Evolutionary conservation across 805 yeast species (phyloP).

Genomic region (Candida broadrunensis): DNA sequence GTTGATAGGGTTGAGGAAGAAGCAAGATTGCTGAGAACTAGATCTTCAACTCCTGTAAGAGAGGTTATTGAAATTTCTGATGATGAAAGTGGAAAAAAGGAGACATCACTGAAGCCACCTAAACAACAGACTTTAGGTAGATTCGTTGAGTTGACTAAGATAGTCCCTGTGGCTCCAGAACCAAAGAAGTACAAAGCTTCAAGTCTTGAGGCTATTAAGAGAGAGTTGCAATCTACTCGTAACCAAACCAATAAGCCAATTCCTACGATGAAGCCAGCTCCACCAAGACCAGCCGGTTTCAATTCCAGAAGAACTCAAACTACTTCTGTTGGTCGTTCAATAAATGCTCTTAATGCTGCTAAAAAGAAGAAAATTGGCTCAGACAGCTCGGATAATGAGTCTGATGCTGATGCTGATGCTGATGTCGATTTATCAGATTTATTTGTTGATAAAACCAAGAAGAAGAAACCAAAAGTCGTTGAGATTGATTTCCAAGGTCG

Average conservation of each 20-base stretch:
- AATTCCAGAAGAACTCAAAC: constrained; percentile 26
- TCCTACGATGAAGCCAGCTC: constrained; percentile 35
- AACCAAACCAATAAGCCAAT: constrained; percentile 20
- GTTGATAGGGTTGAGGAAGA: constrained; percentile 51
- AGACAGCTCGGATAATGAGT: constrained; percentile 36
- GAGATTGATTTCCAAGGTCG: constrained; percentile 45
- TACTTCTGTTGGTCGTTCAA: constrained; percentile 33
- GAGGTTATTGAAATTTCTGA: background rate
- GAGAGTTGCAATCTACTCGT: constrained; percentile 23
- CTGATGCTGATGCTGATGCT: too few relatives aligned
- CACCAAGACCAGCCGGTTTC: constrained; percentile 55
- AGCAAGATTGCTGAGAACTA: constrained; percentile 22
- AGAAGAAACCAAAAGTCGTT: constrained; percentile 30
- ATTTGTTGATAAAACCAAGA: constrained; percentile 32
- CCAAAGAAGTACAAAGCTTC: constrained; percentile 25
- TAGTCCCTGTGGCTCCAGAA: constrained; percentile 35
- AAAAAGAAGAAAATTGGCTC: constrained; percentile 14
- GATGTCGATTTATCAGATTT: constrained; percentile 40
- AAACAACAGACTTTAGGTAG: constrained; percentile 34
- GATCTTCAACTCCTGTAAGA: constrained; percentile 1
- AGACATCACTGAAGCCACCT: background rate
- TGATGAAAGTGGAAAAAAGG: background rate
- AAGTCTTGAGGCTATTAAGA: constrained; percentile 32
- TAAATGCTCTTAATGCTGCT: constrained; percentile 20
- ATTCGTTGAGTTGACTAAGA: constrained; percentile 30